These are phyloP conservation scores for Plasmodium reichenowi DNA, from an alignment of 169 alveolate species.

Conservation along the genomic window DNA sequence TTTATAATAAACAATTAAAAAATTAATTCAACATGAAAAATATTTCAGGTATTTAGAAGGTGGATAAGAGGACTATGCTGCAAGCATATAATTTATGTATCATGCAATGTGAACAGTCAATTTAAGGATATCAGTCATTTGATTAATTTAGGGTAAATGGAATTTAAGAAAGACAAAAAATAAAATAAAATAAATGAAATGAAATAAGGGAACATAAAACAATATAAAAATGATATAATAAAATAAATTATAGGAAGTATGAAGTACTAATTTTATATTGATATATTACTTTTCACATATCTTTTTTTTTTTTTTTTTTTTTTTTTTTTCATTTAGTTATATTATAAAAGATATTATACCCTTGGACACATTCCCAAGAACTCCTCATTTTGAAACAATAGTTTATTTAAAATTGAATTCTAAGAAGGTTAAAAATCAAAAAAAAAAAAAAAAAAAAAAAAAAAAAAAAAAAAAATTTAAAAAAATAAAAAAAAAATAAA, in stretches of 20 bases:
- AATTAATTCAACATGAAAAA: not conserved
- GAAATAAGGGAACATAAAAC: not conserved
- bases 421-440: constrained; percentile 33
- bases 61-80: constrained; percentile 74
- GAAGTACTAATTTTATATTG: too few species aligned
- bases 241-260: too few species aligned
- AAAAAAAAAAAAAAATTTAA: too few species aligned
- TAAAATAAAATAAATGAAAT: not conserved
- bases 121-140: constrained; percentile 66
- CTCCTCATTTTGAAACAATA: constrained; percentile 71
- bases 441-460: not conserved
- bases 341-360: constrained; percentile 65
- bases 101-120: constrained; percentile 67
- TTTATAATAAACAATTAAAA: not conserved
- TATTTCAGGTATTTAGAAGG: constrained; percentile 71
- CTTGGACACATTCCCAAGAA: constrained; percentile 70
- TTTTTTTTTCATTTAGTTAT: constrained; percentile 35
- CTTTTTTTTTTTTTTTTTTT: not conserved
- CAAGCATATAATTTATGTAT: constrained; percentile 43
- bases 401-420: constrained; percentile 48
- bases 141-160: constrained; percentile 44
- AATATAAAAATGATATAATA: too few species aligned
- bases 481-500: too few species aligned
- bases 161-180: not conserved
- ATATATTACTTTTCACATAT: not conserved